Base-by-base conservation (phyloP, 345 rosid genomes). In the Moringa oleifera region DNA sequence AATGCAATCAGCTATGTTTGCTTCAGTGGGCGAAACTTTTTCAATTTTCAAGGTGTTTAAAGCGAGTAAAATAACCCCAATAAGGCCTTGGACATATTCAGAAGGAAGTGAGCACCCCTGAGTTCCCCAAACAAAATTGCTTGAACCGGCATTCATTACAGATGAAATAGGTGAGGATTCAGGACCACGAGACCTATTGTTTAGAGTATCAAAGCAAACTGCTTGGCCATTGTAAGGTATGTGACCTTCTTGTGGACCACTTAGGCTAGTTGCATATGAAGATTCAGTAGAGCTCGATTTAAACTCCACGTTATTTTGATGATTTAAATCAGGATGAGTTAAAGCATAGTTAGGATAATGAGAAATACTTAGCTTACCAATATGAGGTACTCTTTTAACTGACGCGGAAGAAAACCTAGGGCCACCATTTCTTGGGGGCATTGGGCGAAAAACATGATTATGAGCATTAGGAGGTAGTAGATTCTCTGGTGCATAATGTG, bases 81-180 rank as follows among this genome's bases (percentile, higher is more conserved):
- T 81, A 69, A 83, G 94, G 71, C 96, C 90, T 79, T 88, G 94
- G 45, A 77, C 83, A 75, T 77, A 79, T 67, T 86, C 87, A 62
- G 92, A 65, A 57, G 90, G 88, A 57, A 74, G 69, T 11, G 80
- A 74, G 59, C 66, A 67, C 61, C 86, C 87, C 67, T 74, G 81
- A 69, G 79, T 79, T 71, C 86, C 85, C 86, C 85, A 72, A 60
- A 1, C 62, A 69, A 73, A 73, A 81, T 67, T 77, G 58, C 55
- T 73, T 50, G 75, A 61, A 63, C 64, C 53, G 59, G 53, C 17
- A 71, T 52, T 62, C 55, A 66, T 23, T 20, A 62, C 56, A 33
- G 68, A 65, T 31, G 78, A 59, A 28, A 71, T 46, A 52, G 75
- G 58, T 17, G 73, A 63, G 36, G 73, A 54, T 64, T 64, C 78